phyloP scores from a whole-genome alignment of 768 basidiomycete species.

The Phylloporus sp. region DNA sequence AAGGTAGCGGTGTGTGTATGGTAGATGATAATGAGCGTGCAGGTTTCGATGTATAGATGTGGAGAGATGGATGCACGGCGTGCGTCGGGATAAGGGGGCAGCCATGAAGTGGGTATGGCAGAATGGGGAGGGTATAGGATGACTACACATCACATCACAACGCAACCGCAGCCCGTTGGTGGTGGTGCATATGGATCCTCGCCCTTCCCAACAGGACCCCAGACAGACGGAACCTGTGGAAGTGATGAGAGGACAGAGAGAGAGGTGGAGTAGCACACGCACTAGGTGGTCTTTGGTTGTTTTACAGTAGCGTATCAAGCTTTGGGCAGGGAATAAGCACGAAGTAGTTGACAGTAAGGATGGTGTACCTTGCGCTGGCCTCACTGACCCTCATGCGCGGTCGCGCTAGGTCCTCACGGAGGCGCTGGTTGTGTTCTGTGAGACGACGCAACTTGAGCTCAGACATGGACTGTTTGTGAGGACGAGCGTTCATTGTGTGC shows the following conservation, averaged over 20 bases:
- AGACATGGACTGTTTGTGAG: slow-evolving; percentile 93
- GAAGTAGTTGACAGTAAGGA: background rate
- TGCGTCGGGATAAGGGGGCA: slow-evolving; percentile 9
- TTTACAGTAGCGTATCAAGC: slow-evolving; percentile 92
- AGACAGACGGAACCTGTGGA: slow-evolving; percentile 81
- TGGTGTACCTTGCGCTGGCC: slow-evolving; percentile 71
- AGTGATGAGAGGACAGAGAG: background rate
- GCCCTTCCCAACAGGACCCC: slow-evolving; percentile 86
- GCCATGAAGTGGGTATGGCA: slow-evolving; percentile 28
- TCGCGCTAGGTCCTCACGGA: slow-evolving; percentile 84
- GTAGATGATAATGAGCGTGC: slow-evolving; percentile 30
- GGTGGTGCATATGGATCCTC: slow-evolving; percentile 93
- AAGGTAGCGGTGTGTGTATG: slow-evolving; percentile 22
- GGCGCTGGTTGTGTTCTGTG: slow-evolving; percentile 89
- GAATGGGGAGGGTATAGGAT: slow-evolving; percentile 31
- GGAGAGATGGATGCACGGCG: slow-evolving; percentile 13
- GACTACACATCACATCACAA: slow-evolving; percentile 57
- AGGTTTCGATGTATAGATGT: slow-evolving; percentile 19
- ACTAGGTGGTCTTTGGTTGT: slow-evolving; percentile 88
- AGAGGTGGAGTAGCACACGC: slow-evolving; percentile 28
- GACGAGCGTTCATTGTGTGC: slow-evolving; percentile 62
- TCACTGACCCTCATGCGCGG: slow-evolving; percentile 91
- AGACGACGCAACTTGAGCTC: slow-evolving; percentile 94
- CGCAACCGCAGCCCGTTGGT: slow-evolving; percentile 66
- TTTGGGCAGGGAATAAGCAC: slow-evolving; percentile 29